Evolutionary conservation across 306 rosid genomes (phyloP).

Genomic region (Pachyrhizus erosus): DNA sequence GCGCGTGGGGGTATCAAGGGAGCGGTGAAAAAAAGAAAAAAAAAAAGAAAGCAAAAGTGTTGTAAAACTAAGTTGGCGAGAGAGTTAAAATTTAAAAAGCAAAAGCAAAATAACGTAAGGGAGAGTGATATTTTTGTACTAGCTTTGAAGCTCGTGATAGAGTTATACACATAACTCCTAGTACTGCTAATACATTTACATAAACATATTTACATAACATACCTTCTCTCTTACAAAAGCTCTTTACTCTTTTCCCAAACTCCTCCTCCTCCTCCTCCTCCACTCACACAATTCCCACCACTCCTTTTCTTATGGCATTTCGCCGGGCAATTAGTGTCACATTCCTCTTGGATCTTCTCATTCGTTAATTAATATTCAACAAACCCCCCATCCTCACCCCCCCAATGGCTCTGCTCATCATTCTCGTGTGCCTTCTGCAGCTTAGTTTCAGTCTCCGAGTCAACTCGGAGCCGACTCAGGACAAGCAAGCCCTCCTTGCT

Average conservation of each 20-base stretch:
- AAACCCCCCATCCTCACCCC: not conserved
- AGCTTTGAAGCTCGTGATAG: constrained; percentile 60
- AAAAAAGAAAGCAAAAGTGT: not conserved
- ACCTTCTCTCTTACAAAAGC: constrained; percentile 20
- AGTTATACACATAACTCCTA: not conserved
- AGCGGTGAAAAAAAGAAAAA: constrained; percentile 14
- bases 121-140: not conserved
- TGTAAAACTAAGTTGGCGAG: not conserved
- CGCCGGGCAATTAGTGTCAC: constrained; percentile 45
- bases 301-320: constrained; percentile 49
- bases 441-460: constrained; percentile 46
- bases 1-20: constrained; percentile 30
- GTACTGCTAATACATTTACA: too few species aligned
- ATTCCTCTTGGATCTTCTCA: constrained; percentile 29
- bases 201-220: too few species aligned
- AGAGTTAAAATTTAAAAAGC: constrained; percentile 7
- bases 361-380: not conserved
- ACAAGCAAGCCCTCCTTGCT: constrained; percentile 88
- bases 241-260: not conserved
- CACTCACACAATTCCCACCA: constrained; percentile 33
- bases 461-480: constrained; percentile 76
- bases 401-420: constrained; percentile 47
- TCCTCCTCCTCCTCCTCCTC: not conserved
- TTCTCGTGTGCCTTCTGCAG: constrained; percentile 20
- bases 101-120: constrained; percentile 29